Evolutionary conservation across 139 green algal species (phyloP), one percentile per base, ranked within the genome.

Genomic region (Parachlorella kessleri): DNA sequence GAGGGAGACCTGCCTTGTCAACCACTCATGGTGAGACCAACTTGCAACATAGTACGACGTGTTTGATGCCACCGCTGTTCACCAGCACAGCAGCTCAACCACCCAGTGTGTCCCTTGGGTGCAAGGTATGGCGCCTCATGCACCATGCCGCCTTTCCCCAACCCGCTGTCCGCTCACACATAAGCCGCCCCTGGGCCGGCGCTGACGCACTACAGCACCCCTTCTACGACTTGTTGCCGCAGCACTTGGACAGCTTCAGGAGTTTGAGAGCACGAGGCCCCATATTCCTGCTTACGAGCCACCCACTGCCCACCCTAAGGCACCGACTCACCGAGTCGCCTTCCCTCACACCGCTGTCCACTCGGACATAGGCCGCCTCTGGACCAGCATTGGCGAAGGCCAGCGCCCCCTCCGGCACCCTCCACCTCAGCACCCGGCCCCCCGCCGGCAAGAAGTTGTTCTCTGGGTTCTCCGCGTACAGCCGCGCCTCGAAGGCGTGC

Each of bases 381-480:
- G 66, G 37, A 18, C 18, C 18, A 41, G 66, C 36, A 14, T 55
- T 55, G 70, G 28, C 42, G 24, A 9, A 14, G 23, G 48, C 70
- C 48, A 28, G 65, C 64, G 33, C n/a, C 23, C n/a, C 35, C 36
- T 72, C n/a, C 1, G 84, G 74, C 24, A 84, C 79, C 7, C 39
- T 66, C 83, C 83, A 90, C 26, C 84, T 75, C 67, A 75, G 53
- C 35, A 94, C 35, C 24, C 37, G 81, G 32, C 92, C 92, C 24
- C 88, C 77, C 4, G 83, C 76, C 0, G 92, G 92, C 70, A 95
- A 71, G 78, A 98, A 98, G 66, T 85, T 84, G 24, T 85, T 88
- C 6, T 86, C 72, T 0, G 94, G 91, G 75, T 86, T 90, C 79
- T 98, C 95, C 28, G 95, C 94, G 63, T 98, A 98, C 33, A 98